A percentile compares a stretch with the other conserved stretches of the same genome.
These are phyloP conservation scores for Lyophyllum semitale DNA, from an alignment of 768 basidiomycete species.

Conservation along the genomic window DNA sequence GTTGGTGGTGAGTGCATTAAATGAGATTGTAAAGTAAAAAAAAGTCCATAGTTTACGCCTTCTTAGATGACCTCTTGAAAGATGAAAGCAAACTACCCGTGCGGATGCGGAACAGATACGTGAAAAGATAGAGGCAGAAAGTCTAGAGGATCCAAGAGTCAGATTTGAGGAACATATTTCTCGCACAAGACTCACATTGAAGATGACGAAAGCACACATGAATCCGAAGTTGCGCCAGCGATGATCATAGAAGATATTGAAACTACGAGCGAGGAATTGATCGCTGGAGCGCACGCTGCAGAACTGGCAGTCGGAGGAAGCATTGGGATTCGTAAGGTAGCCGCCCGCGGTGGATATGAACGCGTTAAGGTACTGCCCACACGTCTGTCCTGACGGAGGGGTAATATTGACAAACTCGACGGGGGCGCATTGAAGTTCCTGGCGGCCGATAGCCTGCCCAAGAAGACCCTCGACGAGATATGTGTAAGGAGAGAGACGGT, in stretches of 20 bases:
- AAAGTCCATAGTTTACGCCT: background rate
- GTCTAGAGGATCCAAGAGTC: too few species aligned
- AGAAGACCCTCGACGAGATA: conserved; percentile 53
- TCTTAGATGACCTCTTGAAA: conserved; percentile 23
- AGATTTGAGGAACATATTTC: too few species aligned
- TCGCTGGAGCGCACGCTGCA: conserved; percentile 65
- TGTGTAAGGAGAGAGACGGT: conserved; percentile 51
- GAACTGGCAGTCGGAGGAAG: conserved; percentile 54
- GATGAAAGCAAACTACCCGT: conserved; percentile 30
- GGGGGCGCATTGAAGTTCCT: conserved; percentile 47
- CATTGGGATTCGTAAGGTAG: conserved; percentile 56
- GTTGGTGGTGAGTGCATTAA: background rate
- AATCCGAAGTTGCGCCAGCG: conserved; percentile 59
- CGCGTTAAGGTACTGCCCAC: conserved; percentile 47
- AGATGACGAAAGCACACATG: conserved; percentile 44
- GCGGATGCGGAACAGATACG: conserved; percentile 54
- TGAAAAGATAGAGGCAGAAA: conserved; percentile 42
- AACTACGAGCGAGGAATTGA: conserved; percentile 47
- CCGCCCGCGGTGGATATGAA: conserved; percentile 57
- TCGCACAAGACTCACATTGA: conserved; percentile 51
- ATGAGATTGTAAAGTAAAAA: background rate
- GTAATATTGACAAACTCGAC: conserved; percentile 54
- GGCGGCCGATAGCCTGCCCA: conserved; percentile 43
- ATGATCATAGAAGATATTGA: conserved; percentile 59
- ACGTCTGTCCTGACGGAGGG: conserved; percentile 56